A percentile compares a stretch with the other conserved stretches of the same genome.
Conservation (phyloP, 257 asterid species). For the Nemophila menziesii region DNA sequence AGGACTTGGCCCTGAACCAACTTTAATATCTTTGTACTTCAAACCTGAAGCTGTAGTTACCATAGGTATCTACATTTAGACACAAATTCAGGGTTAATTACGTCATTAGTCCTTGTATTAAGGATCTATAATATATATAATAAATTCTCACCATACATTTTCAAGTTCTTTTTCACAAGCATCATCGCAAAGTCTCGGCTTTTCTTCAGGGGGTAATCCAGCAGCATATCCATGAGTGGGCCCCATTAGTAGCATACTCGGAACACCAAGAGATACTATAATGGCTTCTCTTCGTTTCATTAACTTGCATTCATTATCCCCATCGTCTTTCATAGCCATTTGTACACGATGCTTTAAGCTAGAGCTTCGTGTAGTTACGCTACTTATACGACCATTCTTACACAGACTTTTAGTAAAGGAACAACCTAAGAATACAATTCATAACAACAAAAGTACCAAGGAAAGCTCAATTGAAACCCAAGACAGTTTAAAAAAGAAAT, state of each 20-base stretch:
- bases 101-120: too few relatives aligned
- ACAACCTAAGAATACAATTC: conserved; percentile 3
- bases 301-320: neutral
- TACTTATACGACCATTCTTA: conserved; percentile 1
- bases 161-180: conserved; percentile 69
- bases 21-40: conserved; percentile 88
- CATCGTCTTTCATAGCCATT: neutral
- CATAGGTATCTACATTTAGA: conserved; percentile 52
- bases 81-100: conserved; percentile 10
- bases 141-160: conserved; percentile 21
- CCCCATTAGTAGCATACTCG: conserved; percentile 6
- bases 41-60: conserved; percentile 86
- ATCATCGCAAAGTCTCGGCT: conserved; percentile 74
- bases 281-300: conserved; percentile 16
- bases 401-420: conserved; percentile 1
- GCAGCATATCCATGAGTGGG: conserved; percentile 42
- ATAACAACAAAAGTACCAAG: neutral
- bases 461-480: neutral
- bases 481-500: too few relatives aligned
- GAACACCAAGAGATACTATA: conserved; percentile 14
- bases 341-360: neutral
- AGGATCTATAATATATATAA: neutral
- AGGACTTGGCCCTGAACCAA: conserved; percentile 88
- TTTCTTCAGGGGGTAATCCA: conserved; percentile 90
- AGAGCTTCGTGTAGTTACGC: neutral